Base-by-base conservation (phyloP, 768 basidiomycete species). In the Rhodotorula toruloides region DNA sequence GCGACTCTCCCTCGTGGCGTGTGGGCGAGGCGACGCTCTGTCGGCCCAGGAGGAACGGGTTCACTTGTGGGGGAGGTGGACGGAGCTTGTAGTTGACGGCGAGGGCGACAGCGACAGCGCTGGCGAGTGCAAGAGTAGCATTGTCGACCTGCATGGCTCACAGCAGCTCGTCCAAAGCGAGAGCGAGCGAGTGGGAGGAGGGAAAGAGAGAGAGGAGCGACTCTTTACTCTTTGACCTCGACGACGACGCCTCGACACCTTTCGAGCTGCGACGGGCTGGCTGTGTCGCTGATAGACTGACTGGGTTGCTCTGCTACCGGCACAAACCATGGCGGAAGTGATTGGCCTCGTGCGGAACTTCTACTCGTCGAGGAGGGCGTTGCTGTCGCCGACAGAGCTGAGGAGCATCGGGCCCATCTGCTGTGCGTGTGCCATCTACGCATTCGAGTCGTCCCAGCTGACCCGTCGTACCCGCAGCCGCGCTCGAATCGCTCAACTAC, bases 31-130 rank as follows among this genome's bases (percentile, higher is more conserved):
- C 6, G 14, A 22, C 31, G 10, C 50, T 43, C 57, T 72, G 70
- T 1, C 63, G 29, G 34, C 70, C 70, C 44, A 72, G 70, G 34
- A 72, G 44, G 67, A 72, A 62, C 22, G 70, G 70, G 52, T 72
- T 66, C n/a, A 63, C 25, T 10, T 61, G 65, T 27, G 66, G 61
- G 34, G 70, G 70, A 4, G 63, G 61, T 5, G 67, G 47, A 8
- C 63, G 49, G 22, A 58, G 40, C 25, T 50, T 37, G 56, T 46
- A 48, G 17, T 14, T 39, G 27, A 59, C 39, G 27, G 40, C 54
- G 54, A 71, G 49, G 43, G 49, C 59, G n/a, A 42, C 34, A 2
- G 54, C 63, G 29, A 68, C 21, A 17, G 54, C 34, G 31, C 39
- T 17, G 27, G 39, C 44, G 21, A 67, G 55, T 5, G 54, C 63